phyloP scores from a whole-genome alignment of 2,329 filamentous ascomycete genomes.

The Sarocladium kiliense region DNA sequence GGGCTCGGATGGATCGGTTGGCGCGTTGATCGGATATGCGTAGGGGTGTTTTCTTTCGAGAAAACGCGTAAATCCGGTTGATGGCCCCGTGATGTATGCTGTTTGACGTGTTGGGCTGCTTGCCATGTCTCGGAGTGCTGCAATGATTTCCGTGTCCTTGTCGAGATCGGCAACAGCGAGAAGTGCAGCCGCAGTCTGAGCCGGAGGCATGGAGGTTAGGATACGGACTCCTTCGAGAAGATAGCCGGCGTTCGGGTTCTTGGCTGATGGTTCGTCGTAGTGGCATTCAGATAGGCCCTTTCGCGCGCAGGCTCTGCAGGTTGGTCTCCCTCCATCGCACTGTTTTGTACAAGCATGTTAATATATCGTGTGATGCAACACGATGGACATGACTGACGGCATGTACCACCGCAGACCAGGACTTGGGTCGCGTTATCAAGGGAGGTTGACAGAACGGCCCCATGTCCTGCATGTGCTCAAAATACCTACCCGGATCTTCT shows the following conservation, averaged over 20 bases:
- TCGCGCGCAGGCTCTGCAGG: background rate
- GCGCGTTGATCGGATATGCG: background rate
- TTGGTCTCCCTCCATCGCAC: slow-evolving; percentile 5
- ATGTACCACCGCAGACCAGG: background rate
- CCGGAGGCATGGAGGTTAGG: background rate
- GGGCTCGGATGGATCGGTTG: background rate
- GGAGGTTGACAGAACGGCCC: background rate
- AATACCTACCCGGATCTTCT: slow-evolving; percentile 7
- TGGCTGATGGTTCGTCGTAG: background rate
- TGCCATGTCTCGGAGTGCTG: background rate
- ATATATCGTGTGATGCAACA: too few relatives aligned
- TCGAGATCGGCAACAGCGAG: background rate
- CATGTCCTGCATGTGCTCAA: background rate
- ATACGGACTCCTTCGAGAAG: background rate
- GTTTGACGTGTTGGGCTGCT: background rate
- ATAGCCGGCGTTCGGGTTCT: background rate
- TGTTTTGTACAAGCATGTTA: background rate
- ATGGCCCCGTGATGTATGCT: background rate
- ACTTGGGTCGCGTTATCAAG: too few relatives aligned
- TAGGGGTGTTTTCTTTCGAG: background rate
- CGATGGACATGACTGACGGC: too few relatives aligned
- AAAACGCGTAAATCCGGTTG: background rate
- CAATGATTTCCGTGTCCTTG: background rate
- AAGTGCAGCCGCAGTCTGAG: background rate
- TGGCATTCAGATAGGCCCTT: background rate